Conservation (phyloP, 805 yeast species). For the Suhomyces prunicola region DNA sequence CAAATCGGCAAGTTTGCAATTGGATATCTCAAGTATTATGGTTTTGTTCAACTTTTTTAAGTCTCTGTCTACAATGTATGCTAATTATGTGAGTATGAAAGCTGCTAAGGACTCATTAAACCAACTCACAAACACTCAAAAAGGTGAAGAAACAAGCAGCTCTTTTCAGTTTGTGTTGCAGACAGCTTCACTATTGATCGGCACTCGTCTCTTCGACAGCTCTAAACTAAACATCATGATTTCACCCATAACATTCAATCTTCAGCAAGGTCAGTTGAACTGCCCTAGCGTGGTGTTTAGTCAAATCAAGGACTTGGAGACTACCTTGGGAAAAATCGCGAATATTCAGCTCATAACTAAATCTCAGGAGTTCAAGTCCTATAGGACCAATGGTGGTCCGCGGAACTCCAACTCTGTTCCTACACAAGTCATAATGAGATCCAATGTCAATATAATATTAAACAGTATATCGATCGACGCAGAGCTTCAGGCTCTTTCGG, state of each 20-base stretch:
- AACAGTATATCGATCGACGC: slow-evolving; percentile 13
- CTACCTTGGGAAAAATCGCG: slow-evolving; percentile 18
- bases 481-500: slow-evolving; percentile 9
- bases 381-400: slow-evolving; percentile 9
- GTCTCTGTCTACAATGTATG: slow-evolving; percentile 21
- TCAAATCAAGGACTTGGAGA: slow-evolving; percentile 17
- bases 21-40: slow-evolving; percentile 22
- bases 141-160: neutral
- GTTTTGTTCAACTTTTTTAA: slow-evolving; percentile 25
- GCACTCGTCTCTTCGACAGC: slow-evolving; percentile 16
- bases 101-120: slow-evolving; percentile 1
- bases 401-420: slow-evolving; percentile 14
- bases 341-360: slow-evolving; percentile 25
- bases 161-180: slow-evolving; percentile 33
- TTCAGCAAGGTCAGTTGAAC: slow-evolving; percentile 27
- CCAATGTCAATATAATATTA: slow-evolving; percentile 14
- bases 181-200: slow-evolving; percentile 35
- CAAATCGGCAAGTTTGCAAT: slow-evolving; percentile 31
- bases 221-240: slow-evolving; percentile 23
- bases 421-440: slow-evolving; percentile 15
- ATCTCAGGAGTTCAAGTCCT: slow-evolving; percentile 22
- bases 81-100: slow-evolving; percentile 15
- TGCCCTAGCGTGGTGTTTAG: slow-evolving; percentile 22
- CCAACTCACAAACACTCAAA: neutral
- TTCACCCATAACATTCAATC: slow-evolving; percentile 45